Evolutionary conservation across 2,329 filamentous ascomycete species (phyloP).

Genomic region (Fusarium transvaalense): DNA sequence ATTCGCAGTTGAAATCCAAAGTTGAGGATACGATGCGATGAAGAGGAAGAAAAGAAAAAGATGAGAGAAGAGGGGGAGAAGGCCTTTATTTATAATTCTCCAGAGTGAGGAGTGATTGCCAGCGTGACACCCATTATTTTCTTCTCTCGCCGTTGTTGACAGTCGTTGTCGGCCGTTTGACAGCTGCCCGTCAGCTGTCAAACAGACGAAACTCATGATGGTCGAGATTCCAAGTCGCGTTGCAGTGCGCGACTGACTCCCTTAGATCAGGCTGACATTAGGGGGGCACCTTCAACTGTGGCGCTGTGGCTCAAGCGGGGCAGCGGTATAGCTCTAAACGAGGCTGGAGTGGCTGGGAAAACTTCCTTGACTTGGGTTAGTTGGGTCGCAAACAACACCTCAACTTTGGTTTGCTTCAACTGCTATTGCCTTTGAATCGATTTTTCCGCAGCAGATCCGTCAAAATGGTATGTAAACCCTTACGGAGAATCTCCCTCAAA

Average conservation of each 20-base stretch:
- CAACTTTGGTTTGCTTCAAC: constrained; percentile 7
- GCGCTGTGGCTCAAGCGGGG: constrained; percentile 31
- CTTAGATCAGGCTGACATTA: constrained; percentile 36
- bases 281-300: constrained; percentile 22
- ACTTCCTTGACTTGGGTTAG: constrained; percentile 39
- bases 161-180: constrained; percentile 6
- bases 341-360: constrained; percentile 48
- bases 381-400: constrained; percentile 33
- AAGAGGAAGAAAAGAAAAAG: neutral
- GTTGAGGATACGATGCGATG: constrained; percentile 17
- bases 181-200: too few relatives aligned
- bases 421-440: constrained; percentile 13
- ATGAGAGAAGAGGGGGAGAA: constrained; percentile 9
- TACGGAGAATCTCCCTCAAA: rapidly evolving
- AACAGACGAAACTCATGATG: neutral
- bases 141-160: neutral
- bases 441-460: constrained; percentile 22
- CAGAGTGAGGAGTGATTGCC: constrained; percentile 9
- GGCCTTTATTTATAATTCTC: constrained; percentile 12
- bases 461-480: constrained; percentile 45
- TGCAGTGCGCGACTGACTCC: neutral
- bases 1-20: constrained; percentile 5
- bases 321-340: constrained; percentile 12
- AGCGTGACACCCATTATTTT: neutral
- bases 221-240: constrained; percentile 21